A percentile compares a stretch with the other conserved stretches of the same genome.
Evolutionary conservation across 352 stramenopile genomes (phyloP).

Genomic region (Stramenopiles sp.): DNA sequence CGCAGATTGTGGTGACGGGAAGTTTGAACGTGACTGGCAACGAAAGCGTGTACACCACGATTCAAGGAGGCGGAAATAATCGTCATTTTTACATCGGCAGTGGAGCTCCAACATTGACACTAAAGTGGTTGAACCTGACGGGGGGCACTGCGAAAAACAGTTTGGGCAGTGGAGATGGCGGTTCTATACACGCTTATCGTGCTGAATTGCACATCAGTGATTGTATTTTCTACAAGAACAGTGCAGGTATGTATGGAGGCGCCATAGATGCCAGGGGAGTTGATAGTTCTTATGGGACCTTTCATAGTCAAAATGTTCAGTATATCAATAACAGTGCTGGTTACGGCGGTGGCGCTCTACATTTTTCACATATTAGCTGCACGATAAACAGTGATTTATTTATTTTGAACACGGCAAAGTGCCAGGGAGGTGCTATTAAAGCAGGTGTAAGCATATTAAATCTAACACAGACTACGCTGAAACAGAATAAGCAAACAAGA

Average conservation of each 20-base stretch:
- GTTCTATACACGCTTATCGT: background rate
- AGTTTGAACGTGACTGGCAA: constrained; percentile 4
- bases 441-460: background rate
- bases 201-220: background rate
- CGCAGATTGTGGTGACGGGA: background rate
- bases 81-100: constrained; percentile 4
- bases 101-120: background rate
- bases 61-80: background rate
- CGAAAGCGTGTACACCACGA: background rate
- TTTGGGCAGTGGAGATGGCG: background rate
- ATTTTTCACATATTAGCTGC: background rate
- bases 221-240: constrained; percentile 11
- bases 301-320: constrained; percentile 3
- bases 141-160: no score
- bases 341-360: background rate
- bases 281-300: background rate
- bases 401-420: constrained; percentile 4
- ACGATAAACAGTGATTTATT: constrained; percentile 9
- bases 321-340: background rate
- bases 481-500: background rate
- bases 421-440: background rate
- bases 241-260: background rate
- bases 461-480: background rate
- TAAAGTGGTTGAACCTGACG: constrained; percentile 9
- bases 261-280: background rate